Conservation (phyloP, 2,329 filamentous ascomycete genomes). For the Fusarium temperatum region DNA sequence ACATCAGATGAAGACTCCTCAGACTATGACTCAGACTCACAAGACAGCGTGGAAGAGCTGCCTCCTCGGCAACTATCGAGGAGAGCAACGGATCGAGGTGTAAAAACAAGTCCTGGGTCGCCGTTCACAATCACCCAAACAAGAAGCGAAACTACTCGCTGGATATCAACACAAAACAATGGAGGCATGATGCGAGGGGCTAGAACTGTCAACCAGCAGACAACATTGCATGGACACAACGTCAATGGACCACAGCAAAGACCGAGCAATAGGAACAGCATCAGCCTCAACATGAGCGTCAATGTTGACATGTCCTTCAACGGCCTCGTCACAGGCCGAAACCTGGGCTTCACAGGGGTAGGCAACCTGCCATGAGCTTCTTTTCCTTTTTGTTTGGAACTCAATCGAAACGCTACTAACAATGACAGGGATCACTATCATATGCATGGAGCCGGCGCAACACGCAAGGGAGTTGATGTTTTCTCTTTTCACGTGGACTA, state of each 20-base stretch:
- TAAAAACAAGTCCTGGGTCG: slow-evolving; percentile 1
- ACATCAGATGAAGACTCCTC: slow-evolving; percentile 25
- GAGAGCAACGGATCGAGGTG: slow-evolving; percentile 4
- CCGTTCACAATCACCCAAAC: slow-evolving; percentile 31
- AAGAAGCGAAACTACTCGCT: slow-evolving; percentile 34
- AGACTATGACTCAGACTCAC: slow-evolving; percentile 24
- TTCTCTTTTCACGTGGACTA: neutral
- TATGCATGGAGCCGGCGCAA: slow-evolving; percentile 38
- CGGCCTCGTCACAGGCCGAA: slow-evolving; percentile 39
- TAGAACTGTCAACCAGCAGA: slow-evolving; percentile 31
- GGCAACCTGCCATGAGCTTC: neutral
- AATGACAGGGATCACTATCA: slow-evolving; percentile 33
- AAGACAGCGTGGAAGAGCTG: slow-evolving; percentile 20
- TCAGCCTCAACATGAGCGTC: slow-evolving; percentile 41
- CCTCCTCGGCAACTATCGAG: slow-evolving; percentile 20
- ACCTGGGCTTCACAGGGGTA: slow-evolving; percentile 39
- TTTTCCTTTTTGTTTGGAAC: neutral
- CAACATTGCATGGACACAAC: slow-evolving; percentile 31
- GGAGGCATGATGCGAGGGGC: slow-evolving; percentile 28
- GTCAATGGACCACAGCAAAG: slow-evolving; percentile 2
- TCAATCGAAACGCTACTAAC: slow-evolving; percentile 4
- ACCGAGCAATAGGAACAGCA: slow-evolving; percentile 26
- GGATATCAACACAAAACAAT: slow-evolving; percentile 31
- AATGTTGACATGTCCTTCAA: slow-evolving; percentile 38
- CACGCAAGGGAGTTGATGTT: slow-evolving; percentile 12